Conservation (phyloP, 331 rosid genomes). For the Cydonia oblonga region DNA sequence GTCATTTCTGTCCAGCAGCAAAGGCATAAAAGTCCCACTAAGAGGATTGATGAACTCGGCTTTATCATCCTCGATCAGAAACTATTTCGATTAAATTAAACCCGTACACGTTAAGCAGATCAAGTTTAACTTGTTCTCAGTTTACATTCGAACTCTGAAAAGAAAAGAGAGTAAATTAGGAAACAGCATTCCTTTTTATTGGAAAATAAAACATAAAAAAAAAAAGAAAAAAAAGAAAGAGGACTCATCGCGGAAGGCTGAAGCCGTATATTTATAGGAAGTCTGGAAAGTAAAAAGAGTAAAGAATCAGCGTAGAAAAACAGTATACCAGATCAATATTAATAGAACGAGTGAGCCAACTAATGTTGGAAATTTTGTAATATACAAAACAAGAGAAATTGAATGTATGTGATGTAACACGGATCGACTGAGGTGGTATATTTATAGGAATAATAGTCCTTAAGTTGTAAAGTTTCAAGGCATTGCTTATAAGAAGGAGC, state of each 20-base stretch:
- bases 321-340: not conserved
- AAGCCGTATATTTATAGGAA: too few relatives aligned
- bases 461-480: not conserved
- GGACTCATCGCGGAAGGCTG: too few relatives aligned
- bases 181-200: not conserved
- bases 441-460: not conserved
- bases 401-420: not conserved
- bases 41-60: not conserved
- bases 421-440: not conserved
- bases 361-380: too few relatives aligned
- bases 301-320: too few relatives aligned
- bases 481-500: not conserved
- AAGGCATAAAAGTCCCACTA: constrained; percentile 4
- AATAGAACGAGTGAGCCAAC: not conserved
- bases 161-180: not conserved
- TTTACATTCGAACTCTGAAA: not conserved
- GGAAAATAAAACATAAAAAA: not conserved
- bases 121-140: not conserved
- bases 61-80: not conserved
- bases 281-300: too few relatives aligned
- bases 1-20: constrained; percentile 4
- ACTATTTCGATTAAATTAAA: not conserved
- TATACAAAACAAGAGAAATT: not conserved
- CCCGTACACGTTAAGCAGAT: not conserved
- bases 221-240: not conserved